phyloP scores from a whole-genome alignment of 2,329 filamentous ascomycete genomes.

The Aspergillus luchuensis region DNA sequence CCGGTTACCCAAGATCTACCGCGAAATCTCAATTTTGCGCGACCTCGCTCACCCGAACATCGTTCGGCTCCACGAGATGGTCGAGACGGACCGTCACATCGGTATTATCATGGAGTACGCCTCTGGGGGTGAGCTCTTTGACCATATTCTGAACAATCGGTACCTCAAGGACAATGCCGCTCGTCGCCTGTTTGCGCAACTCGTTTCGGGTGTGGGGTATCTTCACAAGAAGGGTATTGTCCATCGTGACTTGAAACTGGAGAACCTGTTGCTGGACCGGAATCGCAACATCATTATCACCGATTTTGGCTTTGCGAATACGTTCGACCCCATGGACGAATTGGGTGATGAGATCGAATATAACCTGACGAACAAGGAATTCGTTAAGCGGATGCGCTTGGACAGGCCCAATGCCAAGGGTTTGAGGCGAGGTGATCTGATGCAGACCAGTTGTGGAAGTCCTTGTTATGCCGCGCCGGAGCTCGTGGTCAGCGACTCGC shows the following conservation, averaged over 20 bases:
- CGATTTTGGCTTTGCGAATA: conserved; percentile 98
- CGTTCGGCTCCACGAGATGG: conserved; percentile 95
- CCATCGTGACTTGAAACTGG: conserved; percentile 92
- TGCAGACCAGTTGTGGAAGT: conserved; percentile 98
- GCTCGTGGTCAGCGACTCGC: conserved; percentile 92
- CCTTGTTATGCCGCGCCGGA: conserved; percentile 97
- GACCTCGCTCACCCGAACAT: conserved; percentile 95
- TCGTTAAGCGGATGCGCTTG: conserved; percentile 80
- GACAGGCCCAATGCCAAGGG: conserved; percentile 77
- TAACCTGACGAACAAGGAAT: conserved; percentile 82
- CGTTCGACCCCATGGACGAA: conserved; percentile 87
- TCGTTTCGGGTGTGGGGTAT: conserved; percentile 95
- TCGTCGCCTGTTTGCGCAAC: conserved; percentile 86
- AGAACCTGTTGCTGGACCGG: conserved; percentile 90
- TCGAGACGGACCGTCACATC: conserved; percentile 94
- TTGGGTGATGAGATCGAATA: conserved; percentile 87
- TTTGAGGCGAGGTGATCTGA: conserved; percentile 83
- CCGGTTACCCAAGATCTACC: conserved; percentile 92
- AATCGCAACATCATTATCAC: conserved; percentile 99
- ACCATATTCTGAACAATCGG: conserved; percentile 95
- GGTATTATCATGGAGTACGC: conserved; percentile 98
- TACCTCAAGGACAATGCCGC: conserved; percentile 94
- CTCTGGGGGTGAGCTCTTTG: conserved; percentile 94
- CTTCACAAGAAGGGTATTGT: conserved; percentile 98
- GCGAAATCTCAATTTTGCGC: conserved; percentile 88